phyloP scores from a whole-genome alignment of 306 rosid genomes.

The Quercus engelmannii region DNA sequence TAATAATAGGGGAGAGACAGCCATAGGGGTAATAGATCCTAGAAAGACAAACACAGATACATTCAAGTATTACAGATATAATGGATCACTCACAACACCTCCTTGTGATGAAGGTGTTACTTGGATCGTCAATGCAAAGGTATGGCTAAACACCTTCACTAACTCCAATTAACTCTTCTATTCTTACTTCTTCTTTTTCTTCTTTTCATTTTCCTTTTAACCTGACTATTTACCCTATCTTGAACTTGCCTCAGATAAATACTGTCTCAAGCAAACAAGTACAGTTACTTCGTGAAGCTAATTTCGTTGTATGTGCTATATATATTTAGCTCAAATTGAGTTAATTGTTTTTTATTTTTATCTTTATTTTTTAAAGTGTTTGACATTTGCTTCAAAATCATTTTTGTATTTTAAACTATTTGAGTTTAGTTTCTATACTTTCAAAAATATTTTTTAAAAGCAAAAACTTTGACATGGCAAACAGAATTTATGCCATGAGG shows the following conservation, averaged over 20 bases:
- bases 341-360: background rate
- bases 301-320: background rate
- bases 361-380: background rate
- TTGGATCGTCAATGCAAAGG: slow-evolving; percentile 65
- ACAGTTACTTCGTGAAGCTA: background rate
- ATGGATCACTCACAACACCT: slow-evolving; percentile 74
- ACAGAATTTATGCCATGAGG: too few relatives aligned
- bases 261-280: slow-evolving; percentile 26
- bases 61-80: slow-evolving; percentile 52
- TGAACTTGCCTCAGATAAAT: slow-evolving; percentile 26
- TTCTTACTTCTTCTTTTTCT: background rate
- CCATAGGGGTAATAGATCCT: slow-evolving; percentile 48
- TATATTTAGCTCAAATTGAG: background rate
- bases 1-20: slow-evolving; percentile 20
- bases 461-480: too few relatives aligned
- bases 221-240: too few relatives aligned
- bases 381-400: too few relatives aligned
- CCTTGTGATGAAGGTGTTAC: slow-evolving; percentile 73
- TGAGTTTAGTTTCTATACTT: too few relatives aligned
- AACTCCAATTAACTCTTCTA: too few relatives aligned
- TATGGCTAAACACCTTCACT: background rate
- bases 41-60: slow-evolving; percentile 25
- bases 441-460: too few relatives aligned
- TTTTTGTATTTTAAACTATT: too few relatives aligned
- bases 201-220: too few relatives aligned